phyloP scores from a whole-genome alignment of 2,329 filamentous ascomycete genomes.

The Ophiocordyceps robertsii region DNA sequence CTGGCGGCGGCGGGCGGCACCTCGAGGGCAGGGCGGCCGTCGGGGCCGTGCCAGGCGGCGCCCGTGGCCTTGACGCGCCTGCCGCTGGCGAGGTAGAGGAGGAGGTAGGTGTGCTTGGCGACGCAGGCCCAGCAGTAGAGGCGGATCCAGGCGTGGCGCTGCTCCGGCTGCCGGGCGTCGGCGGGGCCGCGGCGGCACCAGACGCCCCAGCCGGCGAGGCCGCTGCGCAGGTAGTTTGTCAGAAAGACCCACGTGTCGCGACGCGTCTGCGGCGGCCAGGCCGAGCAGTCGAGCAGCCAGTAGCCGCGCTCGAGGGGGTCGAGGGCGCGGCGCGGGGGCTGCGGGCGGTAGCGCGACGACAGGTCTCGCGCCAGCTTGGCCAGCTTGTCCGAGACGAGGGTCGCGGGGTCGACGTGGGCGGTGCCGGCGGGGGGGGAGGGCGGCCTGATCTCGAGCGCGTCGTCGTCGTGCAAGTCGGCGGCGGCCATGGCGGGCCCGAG shows the following conservation, averaged over 20 bases:
- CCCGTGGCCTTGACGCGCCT: slow-evolving; percentile 44
- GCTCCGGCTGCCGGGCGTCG: slow-evolving; percentile 7
- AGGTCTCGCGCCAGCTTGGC: slow-evolving; percentile 36
- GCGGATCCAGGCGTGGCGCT: slow-evolving; percentile 32
- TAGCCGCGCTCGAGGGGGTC: slow-evolving; percentile 59
- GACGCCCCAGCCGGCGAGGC: slow-evolving; percentile 54
- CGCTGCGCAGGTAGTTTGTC: slow-evolving; percentile 42
- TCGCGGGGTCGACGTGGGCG: slow-evolving; percentile 27
- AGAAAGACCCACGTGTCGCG: slow-evolving; percentile 49
- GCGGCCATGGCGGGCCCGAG: slow-evolving; percentile 7
- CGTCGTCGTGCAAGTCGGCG: slow-evolving; percentile 9
- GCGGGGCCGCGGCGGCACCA: slow-evolving; percentile 36
- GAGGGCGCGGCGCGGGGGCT: slow-evolving; percentile 10
- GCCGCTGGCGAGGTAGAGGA: slow-evolving; percentile 60
- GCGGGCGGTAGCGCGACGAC: slow-evolving; percentile 38
- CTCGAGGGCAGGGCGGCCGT: slow-evolving; percentile 37
- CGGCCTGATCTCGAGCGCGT: slow-evolving; percentile 35
- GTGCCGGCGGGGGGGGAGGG: slow-evolving; percentile 38
- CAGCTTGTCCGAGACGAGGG: slow-evolving; percentile 45
- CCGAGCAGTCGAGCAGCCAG: slow-evolving; percentile 52
- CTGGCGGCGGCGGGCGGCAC: slow-evolving; percentile 6
- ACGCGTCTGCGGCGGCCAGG: slow-evolving; percentile 37
- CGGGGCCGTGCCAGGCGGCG: slow-evolving; percentile 53
- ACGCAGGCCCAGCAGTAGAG: slow-evolving; percentile 71
- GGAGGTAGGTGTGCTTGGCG: slow-evolving; percentile 57